Evolutionary conservation across 176 grass and related monocot species (phyloP).

Genomic region (Raddia distichophylla): DNA sequence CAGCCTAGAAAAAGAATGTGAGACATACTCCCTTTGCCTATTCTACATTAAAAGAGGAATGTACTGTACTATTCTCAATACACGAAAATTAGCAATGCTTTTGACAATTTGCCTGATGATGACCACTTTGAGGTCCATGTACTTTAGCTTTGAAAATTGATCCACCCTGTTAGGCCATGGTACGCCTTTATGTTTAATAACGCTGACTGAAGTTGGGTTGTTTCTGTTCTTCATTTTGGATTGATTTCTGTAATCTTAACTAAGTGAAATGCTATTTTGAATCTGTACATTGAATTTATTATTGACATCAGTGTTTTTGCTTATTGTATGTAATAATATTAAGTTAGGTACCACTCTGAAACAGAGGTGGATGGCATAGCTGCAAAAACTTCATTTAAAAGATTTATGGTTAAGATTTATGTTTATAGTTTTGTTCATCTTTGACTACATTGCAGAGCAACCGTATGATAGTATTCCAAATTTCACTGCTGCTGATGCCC

Average conservation of each 20-base stretch:
- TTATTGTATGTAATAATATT: slow-evolving; percentile 15
- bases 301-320: neutral
- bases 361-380: slow-evolving; percentile 20
- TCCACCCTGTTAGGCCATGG: neutral
- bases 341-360: slow-evolving; percentile 1
- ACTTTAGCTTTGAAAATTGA: neutral
- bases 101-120: neutral
- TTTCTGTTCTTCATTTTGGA: neutral
- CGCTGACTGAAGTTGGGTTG: neutral
- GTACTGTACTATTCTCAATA: neutral
- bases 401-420: slow-evolving; percentile 15
- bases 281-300: slow-evolving; percentile 5
- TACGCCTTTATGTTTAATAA: neutral
- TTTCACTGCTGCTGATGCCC: slow-evolving; percentile 94
- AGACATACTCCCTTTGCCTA: neutral
- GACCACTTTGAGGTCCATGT: neutral
- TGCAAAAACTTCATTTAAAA: neutral
- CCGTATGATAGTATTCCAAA: slow-evolving; percentile 99
- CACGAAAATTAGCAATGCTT: neutral
- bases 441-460: slow-evolving; percentile 76
- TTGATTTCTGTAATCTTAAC: neutral
- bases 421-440: slow-evolving; percentile 50
- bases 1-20: neutral
- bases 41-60: neutral
- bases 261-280: neutral